Evolutionary conservation across 2,329 filamentous ascomycete species (phyloP), one percentile per base, ranked within the genome.

Genomic region (Cadophora gregata): DNA sequence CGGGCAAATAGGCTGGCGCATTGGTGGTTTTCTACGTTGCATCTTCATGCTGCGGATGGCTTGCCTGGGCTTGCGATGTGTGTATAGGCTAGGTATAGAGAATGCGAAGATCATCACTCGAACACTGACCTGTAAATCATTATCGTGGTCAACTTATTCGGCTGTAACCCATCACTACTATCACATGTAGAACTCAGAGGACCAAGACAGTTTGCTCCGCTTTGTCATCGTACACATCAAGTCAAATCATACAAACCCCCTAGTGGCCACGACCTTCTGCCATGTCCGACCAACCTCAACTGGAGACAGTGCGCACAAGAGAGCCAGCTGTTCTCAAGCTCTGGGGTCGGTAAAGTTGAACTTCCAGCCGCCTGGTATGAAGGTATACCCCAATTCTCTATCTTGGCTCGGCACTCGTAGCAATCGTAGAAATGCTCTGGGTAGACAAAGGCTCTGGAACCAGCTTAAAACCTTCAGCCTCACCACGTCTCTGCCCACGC

Each of bases 11-110:
- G 25, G 63, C 58, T 36, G 63, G 63, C 45, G 63, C 48, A 51
- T 53, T 25, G 63, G 56, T 55, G 31, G 47, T 21, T 36, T 61
- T 56, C 29, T 47, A 45, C 25, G 31, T 55, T 56, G 61, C 61
- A 63, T 55, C 50, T 63, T 38, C 33, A 47, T 42, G 21, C 29
- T 21, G 10, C 36, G 45, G 58, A 42, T 21, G n/a, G 16, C 42
- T 45, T 16, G 24, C 42, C 58, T 47, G 14, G 47, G 27, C 21
- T 62, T 51, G 29, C 47, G 36, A 33, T 53, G 21, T 59, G 45
- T 61, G 58, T 65, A 62, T 65, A 62, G 47, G 48, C 29, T 65
- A 65, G 33, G 47, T 14, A 47, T 60, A 65, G 58, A 62, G 29
- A 61, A 45, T 47, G 31, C 29, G 59, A 62, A 55, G 38, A 56